A percentile compares a stretch with the other conserved stretches of the same genome.
These are phyloP conservation scores for Pogostemon cablin DNA, from an alignment of 257 asterid genomes.

Conservation along the genomic window DNA sequence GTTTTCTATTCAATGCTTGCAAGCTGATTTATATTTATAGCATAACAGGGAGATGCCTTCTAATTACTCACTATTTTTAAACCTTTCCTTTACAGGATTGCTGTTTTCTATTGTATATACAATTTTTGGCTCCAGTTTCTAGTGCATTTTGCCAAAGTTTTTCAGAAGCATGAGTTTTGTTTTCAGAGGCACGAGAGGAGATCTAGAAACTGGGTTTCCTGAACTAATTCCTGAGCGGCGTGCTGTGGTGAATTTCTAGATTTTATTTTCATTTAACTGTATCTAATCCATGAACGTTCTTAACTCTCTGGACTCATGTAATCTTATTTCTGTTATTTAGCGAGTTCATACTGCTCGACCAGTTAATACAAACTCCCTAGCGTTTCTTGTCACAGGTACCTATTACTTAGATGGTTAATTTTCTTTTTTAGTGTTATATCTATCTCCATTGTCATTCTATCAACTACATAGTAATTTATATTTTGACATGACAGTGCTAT, in stretches of 20 bases:
- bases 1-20: neutral
- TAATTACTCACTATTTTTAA: slow-evolving; percentile 12
- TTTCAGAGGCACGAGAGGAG: slow-evolving; percentile 94
- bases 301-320: slow-evolving; percentile 28
- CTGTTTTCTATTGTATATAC: slow-evolving; percentile 5
- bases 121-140: slow-evolving; percentile 8
- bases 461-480: slow-evolving; percentile 30
- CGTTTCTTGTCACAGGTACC: slow-evolving; percentile 93
- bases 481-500: slow-evolving; percentile 68
- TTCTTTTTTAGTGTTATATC: neutral
- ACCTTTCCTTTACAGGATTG: slow-evolving; percentile 29
- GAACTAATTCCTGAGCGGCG: slow-evolving; percentile 93
- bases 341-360: slow-evolving; percentile 93
- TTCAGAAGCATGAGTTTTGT: slow-evolving; percentile 81
- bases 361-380: slow-evolving; percentile 89
- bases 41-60: neutral
- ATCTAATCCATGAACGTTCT: slow-evolving; percentile 22
- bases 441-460: slow-evolving; percentile 22
- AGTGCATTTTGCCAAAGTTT: slow-evolving; percentile 30
- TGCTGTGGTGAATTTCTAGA: slow-evolving; percentile 56
- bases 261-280: neutral
- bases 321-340: slow-evolving; percentile 44
- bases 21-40: slow-evolving; percentile 4
- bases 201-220: slow-evolving; percentile 86
- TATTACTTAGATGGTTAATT: slow-evolving; percentile 24